These are phyloP conservation scores for Cryphonectria nitschkei DNA, from an alignment of 2,329 filamentous ascomycete genomes.

Conservation along the genomic window DNA sequence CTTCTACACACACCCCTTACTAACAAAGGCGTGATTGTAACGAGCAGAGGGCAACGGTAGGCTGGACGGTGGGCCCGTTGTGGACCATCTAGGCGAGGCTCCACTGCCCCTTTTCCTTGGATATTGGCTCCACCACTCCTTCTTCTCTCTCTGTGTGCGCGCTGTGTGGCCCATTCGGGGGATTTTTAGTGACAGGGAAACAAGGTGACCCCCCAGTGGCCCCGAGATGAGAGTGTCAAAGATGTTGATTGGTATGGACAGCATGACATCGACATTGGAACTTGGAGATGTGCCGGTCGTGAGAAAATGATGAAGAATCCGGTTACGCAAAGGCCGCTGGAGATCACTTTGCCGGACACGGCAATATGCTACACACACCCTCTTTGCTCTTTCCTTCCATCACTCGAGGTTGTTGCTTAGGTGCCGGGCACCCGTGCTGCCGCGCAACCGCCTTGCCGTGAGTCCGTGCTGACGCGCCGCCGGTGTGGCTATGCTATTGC, in stretches of 20 bases:
- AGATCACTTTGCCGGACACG: neutral
- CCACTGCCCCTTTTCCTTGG: slow-evolving; percentile 11
- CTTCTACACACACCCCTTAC: neutral
- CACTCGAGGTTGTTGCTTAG: neutral
- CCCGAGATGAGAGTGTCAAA: neutral
- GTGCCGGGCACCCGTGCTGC: neutral
- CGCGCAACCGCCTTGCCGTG: neutral
- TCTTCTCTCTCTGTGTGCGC: neutral
- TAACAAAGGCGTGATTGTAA: neutral
- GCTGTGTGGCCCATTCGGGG: neutral
- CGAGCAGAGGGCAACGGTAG: neutral
- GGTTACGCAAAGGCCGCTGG: neutral
- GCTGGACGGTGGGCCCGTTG: neutral
- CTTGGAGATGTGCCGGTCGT: neutral
- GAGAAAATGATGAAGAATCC: neutral
- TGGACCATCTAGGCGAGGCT: neutral
- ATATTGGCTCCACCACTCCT: slow-evolving; percentile 8
- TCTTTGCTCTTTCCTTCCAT: too few species aligned
- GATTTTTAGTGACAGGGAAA: neutral
- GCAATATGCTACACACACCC: neutral
- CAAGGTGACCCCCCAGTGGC: neutral
- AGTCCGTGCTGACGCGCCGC: neutral
- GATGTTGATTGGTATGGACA: neutral
- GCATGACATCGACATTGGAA: neutral
- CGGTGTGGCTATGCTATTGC: neutral